Conservation (phyloP, 1,139 yeast species). For the Debaryomyces psychrophilus region DNA sequence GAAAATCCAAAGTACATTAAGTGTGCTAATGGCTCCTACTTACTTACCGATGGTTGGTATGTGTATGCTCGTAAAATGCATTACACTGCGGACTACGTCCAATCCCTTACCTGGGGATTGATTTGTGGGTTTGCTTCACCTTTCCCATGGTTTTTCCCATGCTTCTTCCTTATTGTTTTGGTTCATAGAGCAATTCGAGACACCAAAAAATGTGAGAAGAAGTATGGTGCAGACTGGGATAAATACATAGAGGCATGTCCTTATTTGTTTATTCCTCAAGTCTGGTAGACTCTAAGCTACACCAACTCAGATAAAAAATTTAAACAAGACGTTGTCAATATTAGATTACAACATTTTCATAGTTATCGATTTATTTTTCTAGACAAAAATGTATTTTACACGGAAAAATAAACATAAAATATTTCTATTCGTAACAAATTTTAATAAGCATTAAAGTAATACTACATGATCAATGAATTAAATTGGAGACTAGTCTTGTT, state of each 20-base stretch:
- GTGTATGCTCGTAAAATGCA: constrained; percentile 89
- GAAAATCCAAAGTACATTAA: constrained; percentile 81
- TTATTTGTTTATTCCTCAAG: constrained; percentile 85
- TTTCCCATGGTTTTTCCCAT: constrained; percentile 95
- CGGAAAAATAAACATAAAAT: background rate
- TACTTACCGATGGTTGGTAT: constrained; percentile 94
- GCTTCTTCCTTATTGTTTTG: constrained; percentile 83
- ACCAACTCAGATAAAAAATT: background rate
- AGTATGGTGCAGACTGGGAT: constrained; percentile 95
- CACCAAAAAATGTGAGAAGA: constrained; percentile 75
- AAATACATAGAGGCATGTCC: constrained; percentile 87
- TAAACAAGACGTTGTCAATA: background rate
- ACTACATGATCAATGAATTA: constrained; percentile 3
- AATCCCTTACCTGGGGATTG: constrained; percentile 89
- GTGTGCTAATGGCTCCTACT: constrained; percentile 80
- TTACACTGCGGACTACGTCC: constrained; percentile 92
- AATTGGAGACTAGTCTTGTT: constrained; percentile 67
- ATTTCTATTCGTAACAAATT: constrained; percentile 7
- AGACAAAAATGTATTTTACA: background rate
- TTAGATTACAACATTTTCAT: background rate
- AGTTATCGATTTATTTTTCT: background rate
- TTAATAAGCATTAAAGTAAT: constrained; percentile 5
- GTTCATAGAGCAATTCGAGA: constrained; percentile 90
- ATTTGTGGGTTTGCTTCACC: constrained; percentile 86
- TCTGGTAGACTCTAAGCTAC: constrained; percentile 46